phyloP scores from a whole-genome alignment of 129 eudicot genomes.

The Escallonia rubra region DNA sequence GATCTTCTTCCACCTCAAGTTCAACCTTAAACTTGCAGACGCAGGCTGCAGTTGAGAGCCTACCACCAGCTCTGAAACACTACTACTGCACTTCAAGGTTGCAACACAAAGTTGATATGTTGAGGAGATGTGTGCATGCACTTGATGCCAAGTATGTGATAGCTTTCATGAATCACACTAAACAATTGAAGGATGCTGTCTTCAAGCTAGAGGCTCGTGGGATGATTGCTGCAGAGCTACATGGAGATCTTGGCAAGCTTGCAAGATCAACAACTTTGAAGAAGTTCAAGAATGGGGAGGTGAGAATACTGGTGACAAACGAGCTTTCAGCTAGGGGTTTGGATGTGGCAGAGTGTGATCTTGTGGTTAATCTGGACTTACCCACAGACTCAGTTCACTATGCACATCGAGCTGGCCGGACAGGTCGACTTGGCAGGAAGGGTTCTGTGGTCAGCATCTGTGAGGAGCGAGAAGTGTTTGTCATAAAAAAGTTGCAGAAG shows the following conservation, averaged over 20 bases:
- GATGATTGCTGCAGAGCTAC: slow-evolving; percentile 73
- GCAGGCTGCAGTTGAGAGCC: slow-evolving; percentile 45
- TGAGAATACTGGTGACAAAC: slow-evolving; percentile 70
- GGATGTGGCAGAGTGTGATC: slow-evolving; percentile 88
- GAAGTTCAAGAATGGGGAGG: slow-evolving; percentile 76
- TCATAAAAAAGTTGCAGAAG: slow-evolving; percentile 71
- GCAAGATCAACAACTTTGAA: slow-evolving; percentile 78
- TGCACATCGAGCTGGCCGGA: slow-evolving; percentile 91
- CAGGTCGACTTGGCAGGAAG: slow-evolving; percentile 87
- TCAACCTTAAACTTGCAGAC: slow-evolving; percentile 22
- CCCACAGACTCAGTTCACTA: slow-evolving; percentile 91
- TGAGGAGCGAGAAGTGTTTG: slow-evolving; percentile 76
- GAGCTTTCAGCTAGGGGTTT: slow-evolving; percentile 96
- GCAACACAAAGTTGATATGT: slow-evolving; percentile 85
- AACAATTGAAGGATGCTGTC: slow-evolving; percentile 84
- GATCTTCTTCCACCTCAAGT: slow-evolving; percentile 19
- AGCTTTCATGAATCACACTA: slow-evolving; percentile 84
- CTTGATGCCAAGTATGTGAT: slow-evolving; percentile 82
- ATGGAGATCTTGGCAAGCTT: slow-evolving; percentile 89
- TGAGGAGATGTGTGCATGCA: slow-evolving; percentile 89
- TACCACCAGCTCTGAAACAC: slow-evolving; percentile 79
- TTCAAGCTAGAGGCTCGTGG: slow-evolving; percentile 86
- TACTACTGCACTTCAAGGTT: slow-evolving; percentile 63
- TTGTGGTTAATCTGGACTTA: slow-evolving; percentile 79
- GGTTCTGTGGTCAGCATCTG: slow-evolving; percentile 81